Percentiles rank a stretch among this genome's conserved stretches.
phyloP scores from a whole-genome alignment of 176 grass and related monocot species.

The Phragmites australis region DNA sequence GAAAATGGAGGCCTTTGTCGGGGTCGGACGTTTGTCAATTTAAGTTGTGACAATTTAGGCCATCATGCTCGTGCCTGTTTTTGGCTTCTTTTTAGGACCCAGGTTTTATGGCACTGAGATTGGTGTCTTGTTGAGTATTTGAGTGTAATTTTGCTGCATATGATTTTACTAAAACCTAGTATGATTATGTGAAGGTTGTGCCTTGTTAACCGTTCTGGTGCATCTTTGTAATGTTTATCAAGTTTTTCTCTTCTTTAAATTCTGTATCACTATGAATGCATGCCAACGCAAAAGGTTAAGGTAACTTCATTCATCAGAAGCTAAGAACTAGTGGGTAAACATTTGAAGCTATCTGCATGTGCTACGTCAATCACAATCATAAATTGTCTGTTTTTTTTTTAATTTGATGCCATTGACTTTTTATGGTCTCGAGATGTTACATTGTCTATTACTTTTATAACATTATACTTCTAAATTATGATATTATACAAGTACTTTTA shows the following conservation, averaged over 20 bases:
- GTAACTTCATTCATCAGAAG: neutral
- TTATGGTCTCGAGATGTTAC: neutral
- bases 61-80: neutral
- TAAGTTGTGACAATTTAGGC: neutral
- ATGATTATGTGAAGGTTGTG: neutral
- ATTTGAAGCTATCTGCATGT: neutral
- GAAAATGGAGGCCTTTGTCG: too few relatives aligned
- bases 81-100: neutral
- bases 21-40: neutral
- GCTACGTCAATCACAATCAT: neutral
- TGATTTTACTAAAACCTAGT: slow-evolving; percentile 18
- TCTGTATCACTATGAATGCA: neutral
- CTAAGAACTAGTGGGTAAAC: neutral
- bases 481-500: neutral
- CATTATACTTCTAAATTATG: neutral
- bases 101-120: neutral
- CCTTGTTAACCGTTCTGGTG: slow-evolving; percentile 5
- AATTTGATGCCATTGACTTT: neutral
- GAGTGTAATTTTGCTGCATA: slow-evolving; percentile 5
- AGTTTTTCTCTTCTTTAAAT: neutral
- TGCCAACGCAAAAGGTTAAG: neutral
- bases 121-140: neutral
- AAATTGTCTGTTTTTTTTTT: neutral
- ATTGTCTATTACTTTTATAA: neutral
- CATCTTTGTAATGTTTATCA: neutral